Evolutionary conservation across 139 green algal genomes (phyloP), one percentile per base, ranked within the genome.

Genomic region (Auxenochlorella pyrenoidosa): DNA sequence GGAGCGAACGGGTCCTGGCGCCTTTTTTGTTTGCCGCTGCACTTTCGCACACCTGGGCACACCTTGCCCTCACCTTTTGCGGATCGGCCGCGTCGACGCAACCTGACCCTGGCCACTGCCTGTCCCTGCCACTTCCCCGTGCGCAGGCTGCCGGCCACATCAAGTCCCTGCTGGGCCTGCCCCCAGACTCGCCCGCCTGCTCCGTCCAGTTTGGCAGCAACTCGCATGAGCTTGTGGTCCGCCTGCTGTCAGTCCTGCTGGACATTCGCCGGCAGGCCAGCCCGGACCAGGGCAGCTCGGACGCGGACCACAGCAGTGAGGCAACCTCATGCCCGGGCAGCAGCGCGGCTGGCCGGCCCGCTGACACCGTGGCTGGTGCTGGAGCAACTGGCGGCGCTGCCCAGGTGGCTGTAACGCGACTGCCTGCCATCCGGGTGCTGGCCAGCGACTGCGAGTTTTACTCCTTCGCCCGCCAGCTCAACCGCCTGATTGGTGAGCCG

Each of bases 201-300:
- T 54, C 30, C 32, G 87, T 90, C 3, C 87, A 90, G 28, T 90
- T 86, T 58, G 87, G 87, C 40, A 30, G 68, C 59, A 90, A 90
- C 84, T 60, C 36, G 5, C 87, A 90, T 41, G 87, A 90, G 78
- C 81, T 90, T 13, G 87, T 90, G 75, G 1, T 26, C 3, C 51
- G 81, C 36, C 77, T 90, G 65, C 87, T 90, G 47, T 71, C 36
- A 60, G 18, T 40, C 32, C 22, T 78, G 3, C 21, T 87, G 86
- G 75, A 73, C 12, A 0, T 1, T 19, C 51, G 54, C 32, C 19
- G 21, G 40, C 1, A 34, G 26, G 51, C 32, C 51, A 47, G 47
- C 77, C 32, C 40, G 21, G 18, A 5, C n/a, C 0, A 28, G 36
- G 28, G 18, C 36, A 40, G 51, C 19, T 32, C 36, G 22, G n/a